A percentile compares a stretch with the other conserved stretches of the same genome.
Conservation (phyloP, 768 basidiomycete species). For the Pleurotus eryngii region DNA sequence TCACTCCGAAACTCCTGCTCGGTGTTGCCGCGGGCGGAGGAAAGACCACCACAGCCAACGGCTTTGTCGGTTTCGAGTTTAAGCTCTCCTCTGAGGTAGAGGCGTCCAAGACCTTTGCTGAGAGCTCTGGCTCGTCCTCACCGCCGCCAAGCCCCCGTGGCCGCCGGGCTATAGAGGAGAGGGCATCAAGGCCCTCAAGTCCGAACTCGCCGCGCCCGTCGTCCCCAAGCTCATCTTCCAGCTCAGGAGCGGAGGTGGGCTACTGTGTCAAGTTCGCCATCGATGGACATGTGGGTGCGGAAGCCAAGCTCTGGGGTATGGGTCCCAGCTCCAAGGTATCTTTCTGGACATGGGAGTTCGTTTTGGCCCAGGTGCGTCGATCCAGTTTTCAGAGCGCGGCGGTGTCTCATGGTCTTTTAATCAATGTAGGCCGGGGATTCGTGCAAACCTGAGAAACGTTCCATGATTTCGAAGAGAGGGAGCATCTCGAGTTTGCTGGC, state of each 20-base stretch:
- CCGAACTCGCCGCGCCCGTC: neutral
- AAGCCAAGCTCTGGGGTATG: neutral
- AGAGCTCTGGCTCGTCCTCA: neutral
- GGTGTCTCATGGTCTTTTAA: neutral
- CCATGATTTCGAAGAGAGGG: too few relatives aligned
- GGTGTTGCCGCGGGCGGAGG: neutral
- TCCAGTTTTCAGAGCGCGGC: neutral
- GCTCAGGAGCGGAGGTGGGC: neutral
- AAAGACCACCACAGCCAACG: neutral
- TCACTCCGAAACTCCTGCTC: slow-evolving; percentile 1
- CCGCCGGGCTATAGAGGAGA: neutral
- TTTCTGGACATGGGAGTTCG: slow-evolving; percentile 1
- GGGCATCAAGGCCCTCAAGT: neutral
- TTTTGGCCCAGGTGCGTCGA: neutral
- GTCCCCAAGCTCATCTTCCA: neutral
- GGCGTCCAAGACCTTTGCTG: neutral
- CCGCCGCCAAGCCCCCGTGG: neutral
- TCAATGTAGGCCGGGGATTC: neutral
- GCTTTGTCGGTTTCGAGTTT: neutral
- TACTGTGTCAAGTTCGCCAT: neutral
- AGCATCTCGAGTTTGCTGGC: neutral
- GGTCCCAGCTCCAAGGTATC: neutral
- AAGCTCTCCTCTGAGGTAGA: neutral
- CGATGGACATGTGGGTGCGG: neutral
- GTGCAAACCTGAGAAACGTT: neutral